Percentiles rank a stretch among this genome's conserved stretches.
phyloP scores from a whole-genome alignment of 345 rosid genomes.

The Mercurialis annua region DNA sequence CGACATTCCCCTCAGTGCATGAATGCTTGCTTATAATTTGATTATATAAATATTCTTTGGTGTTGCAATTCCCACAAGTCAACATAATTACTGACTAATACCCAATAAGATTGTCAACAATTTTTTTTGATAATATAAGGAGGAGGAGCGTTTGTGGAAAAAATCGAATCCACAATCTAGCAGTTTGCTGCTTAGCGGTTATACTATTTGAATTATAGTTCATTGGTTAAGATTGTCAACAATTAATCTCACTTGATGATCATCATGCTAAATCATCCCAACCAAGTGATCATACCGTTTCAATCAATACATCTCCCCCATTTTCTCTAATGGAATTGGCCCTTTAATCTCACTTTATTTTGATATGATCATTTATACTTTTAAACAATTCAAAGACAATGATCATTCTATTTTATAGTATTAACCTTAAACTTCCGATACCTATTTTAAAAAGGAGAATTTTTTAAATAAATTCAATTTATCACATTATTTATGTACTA shows the following conservation, averaged over 20 bases:
- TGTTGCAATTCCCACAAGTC: constrained; percentile 11
- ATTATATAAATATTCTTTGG: constrained; percentile 6
- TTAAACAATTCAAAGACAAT: neutral
- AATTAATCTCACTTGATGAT: constrained; percentile 12
- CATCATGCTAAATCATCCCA: neutral
- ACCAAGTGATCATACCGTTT: constrained; percentile 10
- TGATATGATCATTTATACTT: neutral
- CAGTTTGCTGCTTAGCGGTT: too few species aligned
- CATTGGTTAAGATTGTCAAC: constrained; percentile 12
- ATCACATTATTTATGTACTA: too few species aligned
- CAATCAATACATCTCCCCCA: neutral
- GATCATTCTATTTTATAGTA: neutral
- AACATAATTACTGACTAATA: constrained; percentile 8
- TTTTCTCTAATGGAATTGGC: neutral
- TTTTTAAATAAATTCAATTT: too few species aligned
- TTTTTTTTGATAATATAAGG: too few species aligned
- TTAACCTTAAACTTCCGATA: too few species aligned
- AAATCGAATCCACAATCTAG: too few species aligned
- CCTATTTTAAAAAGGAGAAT: neutral
- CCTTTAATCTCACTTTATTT: constrained; percentile 1
- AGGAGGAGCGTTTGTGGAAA: too few species aligned
- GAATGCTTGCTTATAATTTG: constrained; percentile 7
- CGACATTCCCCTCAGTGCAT: constrained; percentile 1
- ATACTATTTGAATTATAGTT: too few species aligned
- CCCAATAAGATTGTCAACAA: constrained; percentile 11